Evolutionary conservation across 2,329 filamentous ascomycete genomes (phyloP).

Genomic region (Ophiostoma australiae): DNA sequence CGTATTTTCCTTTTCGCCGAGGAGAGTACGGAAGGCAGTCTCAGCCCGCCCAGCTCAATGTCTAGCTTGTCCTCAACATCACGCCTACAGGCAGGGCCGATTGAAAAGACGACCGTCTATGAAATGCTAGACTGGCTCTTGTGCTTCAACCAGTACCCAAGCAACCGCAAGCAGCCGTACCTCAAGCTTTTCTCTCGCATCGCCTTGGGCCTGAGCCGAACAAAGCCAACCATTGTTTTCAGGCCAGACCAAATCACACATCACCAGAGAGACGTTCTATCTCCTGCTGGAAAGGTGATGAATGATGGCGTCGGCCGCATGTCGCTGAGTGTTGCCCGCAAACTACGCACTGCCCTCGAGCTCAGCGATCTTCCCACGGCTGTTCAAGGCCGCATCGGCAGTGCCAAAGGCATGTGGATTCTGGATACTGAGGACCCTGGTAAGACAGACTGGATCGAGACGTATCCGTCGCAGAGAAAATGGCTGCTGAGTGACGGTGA

Average conservation of each 20-base stretch:
- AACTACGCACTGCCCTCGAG: conserved; percentile 48
- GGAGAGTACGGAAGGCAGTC: conserved; percentile 38
- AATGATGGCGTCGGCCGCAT: conserved; percentile 64
- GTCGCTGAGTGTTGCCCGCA: conserved; percentile 54
- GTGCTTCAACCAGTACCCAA: conserved; percentile 34
- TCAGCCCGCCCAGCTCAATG: neutral
- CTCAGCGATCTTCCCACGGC: conserved; percentile 54
- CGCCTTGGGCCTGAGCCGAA: conserved; percentile 49
- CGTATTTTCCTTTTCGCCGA: conserved; percentile 53
- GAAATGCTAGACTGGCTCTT: conserved; percentile 52
- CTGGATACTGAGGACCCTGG: conserved; percentile 48
- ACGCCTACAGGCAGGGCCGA: neutral
- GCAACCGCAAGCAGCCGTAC: conserved; percentile 44
- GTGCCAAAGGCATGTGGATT: conserved; percentile 73
- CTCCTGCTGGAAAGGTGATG: conserved; percentile 46
- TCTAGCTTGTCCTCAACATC: conserved; percentile 30
- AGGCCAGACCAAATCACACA: conserved; percentile 44
- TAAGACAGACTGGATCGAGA: conserved; percentile 59
- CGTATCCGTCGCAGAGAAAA: conserved; percentile 63
- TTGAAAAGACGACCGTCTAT: conserved; percentile 29
- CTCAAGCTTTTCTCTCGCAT: conserved; percentile 58
- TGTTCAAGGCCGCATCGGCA: conserved; percentile 65
- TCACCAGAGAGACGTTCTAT: conserved; percentile 37
- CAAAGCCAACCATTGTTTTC: conserved; percentile 44
- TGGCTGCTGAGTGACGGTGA: conserved; percentile 42